phyloP scores from a whole-genome alignment of 805 yeast genomes.

The baker's yeast (Saccharomyces cerevisiae) region DNA sequence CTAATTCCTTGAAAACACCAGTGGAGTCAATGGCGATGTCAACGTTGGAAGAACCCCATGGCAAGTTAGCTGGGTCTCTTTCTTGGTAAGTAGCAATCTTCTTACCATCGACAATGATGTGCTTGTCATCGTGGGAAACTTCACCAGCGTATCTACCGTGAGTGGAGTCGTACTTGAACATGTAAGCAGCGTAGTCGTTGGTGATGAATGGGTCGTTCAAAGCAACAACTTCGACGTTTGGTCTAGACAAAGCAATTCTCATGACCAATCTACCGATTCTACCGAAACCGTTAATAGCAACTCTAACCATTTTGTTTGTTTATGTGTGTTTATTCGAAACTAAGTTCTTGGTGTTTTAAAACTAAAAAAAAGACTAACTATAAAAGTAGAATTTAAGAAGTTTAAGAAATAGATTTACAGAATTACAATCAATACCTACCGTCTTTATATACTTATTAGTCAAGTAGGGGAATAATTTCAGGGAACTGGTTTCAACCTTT shows the following conservation, averaged over 20 bases:
- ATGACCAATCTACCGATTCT: slow-evolving; percentile 63
- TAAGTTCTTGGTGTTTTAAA: neutral
- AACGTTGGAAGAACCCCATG: slow-evolving; percentile 57
- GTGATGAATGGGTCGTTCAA: slow-evolving; percentile 64
- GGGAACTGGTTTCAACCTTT: neutral
- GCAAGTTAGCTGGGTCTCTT: slow-evolving; percentile 59
- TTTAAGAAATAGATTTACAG: neutral
- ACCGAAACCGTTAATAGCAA: slow-evolving; percentile 70
- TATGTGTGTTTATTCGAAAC: neutral
- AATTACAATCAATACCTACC: neutral
- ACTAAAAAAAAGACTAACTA: neutral
- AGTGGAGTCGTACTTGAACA: slow-evolving; percentile 69
- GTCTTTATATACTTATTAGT: neutral
- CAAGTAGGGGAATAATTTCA: neutral
- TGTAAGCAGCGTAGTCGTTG: slow-evolving; percentile 62
- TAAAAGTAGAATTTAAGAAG: neutral
- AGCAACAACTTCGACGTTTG: slow-evolving; percentile 50
- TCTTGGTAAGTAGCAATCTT: slow-evolving; percentile 48
- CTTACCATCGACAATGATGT: slow-evolving; percentile 46
- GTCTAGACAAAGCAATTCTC: slow-evolving; percentile 52
- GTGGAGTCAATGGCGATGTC: slow-evolving; percentile 64
- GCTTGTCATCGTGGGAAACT: slow-evolving; percentile 44
- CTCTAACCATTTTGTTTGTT: slow-evolving; percentile 26
- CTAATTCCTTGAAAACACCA: slow-evolving; percentile 61
- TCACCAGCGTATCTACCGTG: slow-evolving; percentile 58